These are phyloP conservation scores for Trichoderma sp. DNA, from an alignment of 2,329 filamentous ascomycete species.

Conservation along the genomic window DNA sequence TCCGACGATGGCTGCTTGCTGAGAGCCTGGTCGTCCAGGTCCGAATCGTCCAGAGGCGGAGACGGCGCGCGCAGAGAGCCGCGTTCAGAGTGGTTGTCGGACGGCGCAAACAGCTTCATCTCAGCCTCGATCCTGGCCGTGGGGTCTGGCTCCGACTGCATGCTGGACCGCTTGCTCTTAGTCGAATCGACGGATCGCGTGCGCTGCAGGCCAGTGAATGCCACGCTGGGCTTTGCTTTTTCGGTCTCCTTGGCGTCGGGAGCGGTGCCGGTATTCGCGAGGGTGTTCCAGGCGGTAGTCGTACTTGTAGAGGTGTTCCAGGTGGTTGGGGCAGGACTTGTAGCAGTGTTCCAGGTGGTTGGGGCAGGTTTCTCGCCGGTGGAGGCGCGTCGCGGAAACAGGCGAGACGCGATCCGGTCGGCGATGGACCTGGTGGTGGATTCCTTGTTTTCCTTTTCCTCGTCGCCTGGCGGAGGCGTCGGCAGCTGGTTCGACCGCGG, in stretches of 20 bases:
- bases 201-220: constrained; percentile 50
- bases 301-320: not conserved
- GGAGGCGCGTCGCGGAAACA: constrained; percentile 31
- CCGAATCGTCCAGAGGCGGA: constrained; percentile 40
- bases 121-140: constrained; percentile 60
- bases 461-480: constrained; percentile 28
- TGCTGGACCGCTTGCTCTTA: constrained; percentile 53
- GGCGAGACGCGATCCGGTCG: constrained; percentile 29
- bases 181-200: constrained; percentile 49
- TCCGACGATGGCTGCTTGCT: constrained; percentile 36
- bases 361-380: constrained; percentile 23
- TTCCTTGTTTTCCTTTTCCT: constrained; percentile 14
- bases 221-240: constrained; percentile 47
- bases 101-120: constrained; percentile 57
- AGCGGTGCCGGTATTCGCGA: not conserved
- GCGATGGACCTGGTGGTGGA: constrained; percentile 15
- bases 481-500: constrained; percentile 30
- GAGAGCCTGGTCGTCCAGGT: constrained; percentile 38
- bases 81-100: constrained; percentile 58
- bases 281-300: not conserved
- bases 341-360: not conserved
- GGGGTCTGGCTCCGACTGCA: constrained; percentile 57
- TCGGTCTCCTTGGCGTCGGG: constrained; percentile 33
- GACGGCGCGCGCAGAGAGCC: constrained; percentile 58
- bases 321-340: not conserved